phyloP scores from a whole-genome alignment of 768 basidiomycete species.

The Cystofilobasidium capitatum region DNA sequence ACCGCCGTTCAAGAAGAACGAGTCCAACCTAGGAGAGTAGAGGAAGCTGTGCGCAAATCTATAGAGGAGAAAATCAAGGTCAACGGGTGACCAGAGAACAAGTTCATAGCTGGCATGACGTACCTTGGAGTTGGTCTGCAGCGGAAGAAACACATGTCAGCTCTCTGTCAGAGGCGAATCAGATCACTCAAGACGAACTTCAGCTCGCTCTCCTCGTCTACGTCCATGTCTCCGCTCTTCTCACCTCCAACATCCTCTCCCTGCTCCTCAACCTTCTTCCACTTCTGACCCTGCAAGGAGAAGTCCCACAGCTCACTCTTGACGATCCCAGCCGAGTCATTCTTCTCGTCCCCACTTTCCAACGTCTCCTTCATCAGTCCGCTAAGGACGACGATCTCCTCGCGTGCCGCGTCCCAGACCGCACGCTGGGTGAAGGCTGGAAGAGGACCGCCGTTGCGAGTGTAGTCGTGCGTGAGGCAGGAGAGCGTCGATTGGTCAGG shows the following conservation, averaged over 20 bases:
- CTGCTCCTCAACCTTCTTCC: constrained; percentile 4
- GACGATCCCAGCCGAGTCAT: background rate
- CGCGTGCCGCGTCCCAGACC: background rate
- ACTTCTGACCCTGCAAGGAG: background rate
- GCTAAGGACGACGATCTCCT: constrained; percentile 13
- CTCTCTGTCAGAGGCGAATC: no score
- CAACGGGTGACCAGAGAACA: background rate
- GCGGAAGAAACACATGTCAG: background rate
- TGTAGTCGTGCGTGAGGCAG: constrained; percentile 10
- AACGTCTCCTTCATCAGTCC: constrained; percentile 10
- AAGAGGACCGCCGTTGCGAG: constrained; percentile 1
- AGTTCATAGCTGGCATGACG: background rate
- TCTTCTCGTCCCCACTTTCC: background rate
- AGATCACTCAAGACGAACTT: background rate
- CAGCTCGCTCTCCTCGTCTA: constrained; percentile 1
- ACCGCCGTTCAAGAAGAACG: constrained; percentile 14
- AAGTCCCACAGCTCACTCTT: constrained; percentile 20
- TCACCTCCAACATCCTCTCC: background rate
- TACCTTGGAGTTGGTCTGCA: background rate
- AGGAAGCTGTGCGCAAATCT: constrained; percentile 11
- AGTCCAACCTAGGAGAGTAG: constrained; percentile 2
- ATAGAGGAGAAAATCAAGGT: background rate
- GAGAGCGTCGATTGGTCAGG: background rate
- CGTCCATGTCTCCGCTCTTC: constrained; percentile 1
- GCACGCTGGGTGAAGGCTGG: constrained; percentile 21